Conservation (phyloP, 2,329 filamentous ascomycete species). For the Fusarium devonianum region DNA sequence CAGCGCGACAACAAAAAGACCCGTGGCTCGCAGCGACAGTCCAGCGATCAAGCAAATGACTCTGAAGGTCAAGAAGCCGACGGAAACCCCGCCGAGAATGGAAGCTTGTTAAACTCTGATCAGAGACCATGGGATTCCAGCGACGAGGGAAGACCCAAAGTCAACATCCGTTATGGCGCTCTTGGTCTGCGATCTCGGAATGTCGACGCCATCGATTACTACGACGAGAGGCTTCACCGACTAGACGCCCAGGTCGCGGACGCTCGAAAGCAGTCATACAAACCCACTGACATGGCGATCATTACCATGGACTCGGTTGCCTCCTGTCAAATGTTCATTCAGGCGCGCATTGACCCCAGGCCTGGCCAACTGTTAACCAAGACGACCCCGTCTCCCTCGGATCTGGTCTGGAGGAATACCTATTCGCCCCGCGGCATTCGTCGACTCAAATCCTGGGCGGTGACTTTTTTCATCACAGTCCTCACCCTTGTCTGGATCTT, state of each 20-base stretch:
- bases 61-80: constrained; percentile 47
- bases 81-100: constrained; percentile 62
- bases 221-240: constrained; percentile 81
- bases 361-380: constrained; percentile 87
- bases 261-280: constrained; percentile 78
- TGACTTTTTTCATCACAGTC: constrained; percentile 83
- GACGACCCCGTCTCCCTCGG: constrained; percentile 84
- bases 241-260: constrained; percentile 77
- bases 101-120: constrained; percentile 64
- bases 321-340: constrained; percentile 92
- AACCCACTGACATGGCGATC: constrained; percentile 84
- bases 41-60: constrained; percentile 26
- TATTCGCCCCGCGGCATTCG: constrained; percentile 79
- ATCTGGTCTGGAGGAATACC: constrained; percentile 95
- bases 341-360: constrained; percentile 89
- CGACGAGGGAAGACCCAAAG: constrained; percentile 67
- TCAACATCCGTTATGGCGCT: constrained; percentile 80
- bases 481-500: constrained; percentile 89
- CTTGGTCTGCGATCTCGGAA: constrained; percentile 74
- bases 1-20: constrained; percentile 33
- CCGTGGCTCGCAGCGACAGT: background rate
- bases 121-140: constrained; percentile 40
- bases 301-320: constrained; percentile 97
- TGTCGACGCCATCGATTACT: constrained; percentile 93
- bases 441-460: constrained; percentile 79